These are phyloP conservation scores for Pseudogymnoascus sp. DNA, from an alignment of 2,329 filamentous ascomycete species.

Conservation along the genomic window DNA sequence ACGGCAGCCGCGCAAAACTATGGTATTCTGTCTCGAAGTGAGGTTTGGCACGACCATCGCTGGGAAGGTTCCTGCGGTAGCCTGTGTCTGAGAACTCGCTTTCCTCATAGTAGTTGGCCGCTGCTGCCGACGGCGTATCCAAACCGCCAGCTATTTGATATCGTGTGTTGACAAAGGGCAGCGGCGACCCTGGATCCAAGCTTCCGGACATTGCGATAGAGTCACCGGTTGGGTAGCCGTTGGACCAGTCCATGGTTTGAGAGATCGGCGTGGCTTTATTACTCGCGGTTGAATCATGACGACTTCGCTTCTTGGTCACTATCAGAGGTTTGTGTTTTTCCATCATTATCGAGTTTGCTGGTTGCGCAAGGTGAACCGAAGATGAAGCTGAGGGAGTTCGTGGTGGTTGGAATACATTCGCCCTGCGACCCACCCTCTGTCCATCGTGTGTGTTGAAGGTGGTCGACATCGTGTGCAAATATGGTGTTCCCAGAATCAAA, in stretches of 20 bases:
- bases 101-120: constrained; percentile 29
- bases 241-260: constrained; percentile 6
- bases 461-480: not conserved
- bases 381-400: constrained; percentile 30
- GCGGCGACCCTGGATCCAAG: constrained; percentile 26
- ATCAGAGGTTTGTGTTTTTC: not conserved
- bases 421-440: constrained; percentile 5
- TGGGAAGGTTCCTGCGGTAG: constrained; percentile 25
- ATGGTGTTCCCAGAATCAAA: not conserved
- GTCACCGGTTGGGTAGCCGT: constrained; percentile 6
- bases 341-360: not conserved
- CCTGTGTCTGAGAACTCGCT: constrained; percentile 30
- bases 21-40: constrained; percentile 12
- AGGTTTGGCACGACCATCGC: not conserved
- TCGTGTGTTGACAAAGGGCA: constrained; percentile 40
- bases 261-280: constrained; percentile 12
- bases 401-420: constrained; percentile 35
- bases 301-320: constrained; percentile 15
- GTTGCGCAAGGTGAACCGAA: constrained; percentile 23
- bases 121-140: constrained; percentile 35
- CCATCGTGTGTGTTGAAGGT: constrained; percentile 6
- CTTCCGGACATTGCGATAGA: constrained; percentile 9
- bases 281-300: constrained; percentile 12
- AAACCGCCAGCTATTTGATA: constrained; percentile 42
- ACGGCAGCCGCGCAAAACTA: not conserved